Percentiles rank a stretch among this genome's conserved stretches.
phyloP scores from a whole-genome alignment of 129 eudicot genomes.

The Helianthus annuus region DNA sequence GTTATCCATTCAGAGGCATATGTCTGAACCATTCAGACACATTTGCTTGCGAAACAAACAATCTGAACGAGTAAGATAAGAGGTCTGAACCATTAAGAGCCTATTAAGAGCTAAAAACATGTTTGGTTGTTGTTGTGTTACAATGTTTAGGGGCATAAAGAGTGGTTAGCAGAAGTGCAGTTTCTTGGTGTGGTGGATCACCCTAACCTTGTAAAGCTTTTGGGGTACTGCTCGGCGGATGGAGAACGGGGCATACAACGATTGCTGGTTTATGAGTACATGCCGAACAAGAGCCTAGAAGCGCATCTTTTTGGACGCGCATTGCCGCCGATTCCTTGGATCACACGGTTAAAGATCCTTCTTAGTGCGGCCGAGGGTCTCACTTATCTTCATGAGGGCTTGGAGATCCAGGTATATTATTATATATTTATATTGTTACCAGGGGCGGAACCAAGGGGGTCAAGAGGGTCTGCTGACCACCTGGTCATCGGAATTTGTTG shows the following conservation, averaged over 20 bases:
- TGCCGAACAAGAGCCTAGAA: conserved; percentile 76
- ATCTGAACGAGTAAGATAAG: no score
- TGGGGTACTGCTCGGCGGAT: conserved; percentile 74
- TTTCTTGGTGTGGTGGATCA: conserved; percentile 77
- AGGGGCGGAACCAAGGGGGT: no score
- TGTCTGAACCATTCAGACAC: no score
- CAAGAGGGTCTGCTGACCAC: no score
- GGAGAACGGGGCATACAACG: conserved; percentile 86
- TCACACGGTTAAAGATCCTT: conserved; percentile 56
- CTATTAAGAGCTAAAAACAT: background rate
- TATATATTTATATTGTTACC: background rate
- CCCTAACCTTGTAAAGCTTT: conserved; percentile 83
- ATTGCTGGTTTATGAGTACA: conserved; percentile 71
- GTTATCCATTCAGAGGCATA: no score
- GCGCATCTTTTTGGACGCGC: conserved; percentile 63
- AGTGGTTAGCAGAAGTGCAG: conserved; percentile 88
- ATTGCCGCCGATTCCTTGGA: conserved; percentile 56
- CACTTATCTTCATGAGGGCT: conserved; percentile 69
- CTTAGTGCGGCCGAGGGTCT: conserved; percentile 81
- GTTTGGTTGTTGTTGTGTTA: background rate
- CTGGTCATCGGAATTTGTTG: no score
- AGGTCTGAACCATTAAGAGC: no score
- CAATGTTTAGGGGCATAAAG: conserved; percentile 69
- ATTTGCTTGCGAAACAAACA: no score
- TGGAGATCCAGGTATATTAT: conserved; percentile 62